A percentile compares a stretch with the other conserved stretches of the same genome.
Evolutionary conservation across 139 green algal genomes (phyloP).

Genomic region (Chlamydomonas sp.): DNA sequence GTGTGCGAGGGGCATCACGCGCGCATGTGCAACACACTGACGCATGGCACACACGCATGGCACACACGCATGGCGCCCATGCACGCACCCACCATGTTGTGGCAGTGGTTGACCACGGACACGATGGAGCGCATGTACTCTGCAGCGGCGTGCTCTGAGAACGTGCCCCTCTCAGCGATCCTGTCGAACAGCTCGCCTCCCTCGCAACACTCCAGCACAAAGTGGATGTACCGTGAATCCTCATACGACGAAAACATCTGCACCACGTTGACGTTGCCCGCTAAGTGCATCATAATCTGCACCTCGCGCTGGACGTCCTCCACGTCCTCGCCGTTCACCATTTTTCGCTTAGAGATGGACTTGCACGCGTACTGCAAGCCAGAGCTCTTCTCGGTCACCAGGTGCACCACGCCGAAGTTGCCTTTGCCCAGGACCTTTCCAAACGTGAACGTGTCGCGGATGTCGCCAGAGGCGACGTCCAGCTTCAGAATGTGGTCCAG

Average conservation of each 20-base stretch:
- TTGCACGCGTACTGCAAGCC: constrained; percentile 71
- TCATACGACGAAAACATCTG: constrained; percentile 51
- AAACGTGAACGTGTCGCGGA: constrained; percentile 36
- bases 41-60: no score
- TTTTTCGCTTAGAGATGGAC: constrained; percentile 61
- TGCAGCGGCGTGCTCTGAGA: constrained; percentile 39
- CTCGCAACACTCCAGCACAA: constrained; percentile 74
- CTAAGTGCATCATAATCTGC: constrained; percentile 54
- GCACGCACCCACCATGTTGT: constrained; percentile 83
- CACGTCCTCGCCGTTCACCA: constrained; percentile 51
- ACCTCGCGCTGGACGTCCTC: constrained; percentile 59
- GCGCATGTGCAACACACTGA: no score
- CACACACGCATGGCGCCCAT: constrained; percentile 45
- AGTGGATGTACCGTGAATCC: constrained; percentile 69
- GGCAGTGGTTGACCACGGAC: constrained; percentile 78
- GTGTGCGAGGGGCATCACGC: no score
- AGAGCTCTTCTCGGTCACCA: constrained; percentile 46
- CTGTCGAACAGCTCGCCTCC: constrained; percentile 96
- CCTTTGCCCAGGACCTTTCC: constrained; percentile 55
- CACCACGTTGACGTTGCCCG: constrained; percentile 73
- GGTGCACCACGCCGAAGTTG: constrained; percentile 58
- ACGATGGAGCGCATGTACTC: constrained; percentile 59
- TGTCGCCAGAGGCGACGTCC: constrained; percentile 18
- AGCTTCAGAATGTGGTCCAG: no score
- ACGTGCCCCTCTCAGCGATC: constrained; percentile 72